Percentiles rank a stretch among this genome's conserved stretches.
phyloP scores from a whole-genome alignment of 2,329 filamentous ascomycete genomes.

The Stachybotrys chartarum region DNA sequence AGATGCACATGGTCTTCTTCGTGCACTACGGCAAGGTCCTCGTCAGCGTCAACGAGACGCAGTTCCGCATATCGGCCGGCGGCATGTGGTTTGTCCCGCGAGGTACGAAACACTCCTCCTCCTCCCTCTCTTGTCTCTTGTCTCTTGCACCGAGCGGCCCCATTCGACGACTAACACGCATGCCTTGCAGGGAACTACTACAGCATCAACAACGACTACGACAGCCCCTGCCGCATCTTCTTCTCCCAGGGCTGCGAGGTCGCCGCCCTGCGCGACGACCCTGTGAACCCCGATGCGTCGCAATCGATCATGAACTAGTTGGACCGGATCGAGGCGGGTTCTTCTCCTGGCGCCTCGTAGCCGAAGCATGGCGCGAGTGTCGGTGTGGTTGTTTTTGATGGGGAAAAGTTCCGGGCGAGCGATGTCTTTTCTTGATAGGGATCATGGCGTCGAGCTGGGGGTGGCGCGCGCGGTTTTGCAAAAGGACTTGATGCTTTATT shows the following conservation, averaged over 20 bases:
- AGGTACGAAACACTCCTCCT: constrained; percentile 61
- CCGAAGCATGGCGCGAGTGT: too few species aligned
- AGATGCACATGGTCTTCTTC: constrained; percentile 97
- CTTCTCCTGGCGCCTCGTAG: neutral
- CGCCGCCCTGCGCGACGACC: constrained; percentile 16
- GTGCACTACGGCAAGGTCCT: constrained; percentile 76
- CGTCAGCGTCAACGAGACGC: constrained; percentile 67
- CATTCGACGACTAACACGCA: too few species aligned
- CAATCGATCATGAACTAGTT: neutral
- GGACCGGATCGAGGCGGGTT: neutral
- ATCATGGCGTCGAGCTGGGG: too few species aligned
- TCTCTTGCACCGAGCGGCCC: neutral
- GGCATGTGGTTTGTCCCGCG: constrained; percentile 92
- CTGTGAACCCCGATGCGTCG: constrained; percentile 13
- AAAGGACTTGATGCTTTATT: too few species aligned
- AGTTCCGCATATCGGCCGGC: constrained; percentile 78
- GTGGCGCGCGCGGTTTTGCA: too few species aligned
- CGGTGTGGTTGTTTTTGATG: too few species aligned
- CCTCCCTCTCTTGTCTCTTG: neutral
- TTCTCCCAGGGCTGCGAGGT: constrained; percentile 81
- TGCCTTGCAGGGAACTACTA: constrained; percentile 76
- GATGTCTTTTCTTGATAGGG: too few species aligned
- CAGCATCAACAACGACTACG: constrained; percentile 75
- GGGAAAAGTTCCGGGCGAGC: too few species aligned
- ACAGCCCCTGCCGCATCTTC: constrained; percentile 70